Conservation (phyloP, 129 eudicot species). For the Lactuca sativa region DNA sequence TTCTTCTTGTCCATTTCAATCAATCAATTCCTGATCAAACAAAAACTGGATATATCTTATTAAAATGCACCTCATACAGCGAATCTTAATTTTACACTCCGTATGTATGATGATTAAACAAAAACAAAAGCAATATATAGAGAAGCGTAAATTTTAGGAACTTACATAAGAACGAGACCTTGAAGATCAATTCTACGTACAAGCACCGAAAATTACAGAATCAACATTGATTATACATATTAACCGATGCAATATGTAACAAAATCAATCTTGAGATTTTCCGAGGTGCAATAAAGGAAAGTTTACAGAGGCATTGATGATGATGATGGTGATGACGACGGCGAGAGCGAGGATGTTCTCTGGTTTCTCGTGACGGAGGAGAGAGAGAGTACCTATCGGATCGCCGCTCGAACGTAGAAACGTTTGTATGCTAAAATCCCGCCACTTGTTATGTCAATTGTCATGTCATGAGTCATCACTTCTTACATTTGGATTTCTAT, state of each 20-base stretch:
- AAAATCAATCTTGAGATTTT: conserved; percentile 1
- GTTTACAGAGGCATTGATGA: conserved; percentile 32
- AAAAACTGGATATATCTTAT: conserved; percentile 3
- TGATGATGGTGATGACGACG: conserved; percentile 29
- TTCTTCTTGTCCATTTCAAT: conserved; percentile 28
- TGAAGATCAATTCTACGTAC: conserved; percentile 1
- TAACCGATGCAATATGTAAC: neutral
- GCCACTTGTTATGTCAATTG: conserved; percentile 44
- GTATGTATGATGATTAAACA: neutral
- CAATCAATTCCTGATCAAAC: conserved; percentile 4
- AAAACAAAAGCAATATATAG: neutral
- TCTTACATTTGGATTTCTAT: neutral
- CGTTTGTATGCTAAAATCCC: conserved; percentile 52
- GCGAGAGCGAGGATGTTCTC: conserved; percentile 35
- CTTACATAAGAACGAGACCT: conserved; percentile 17
- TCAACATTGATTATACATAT: conserved; percentile 16
- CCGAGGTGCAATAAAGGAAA: conserved; percentile 24
- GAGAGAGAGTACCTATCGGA: conserved; percentile 47
- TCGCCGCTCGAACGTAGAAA: conserved; percentile 48
- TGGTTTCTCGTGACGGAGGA: conserved; percentile 48
- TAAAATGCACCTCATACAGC: conserved; percentile 24
- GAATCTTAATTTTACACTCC: conserved; percentile 23
- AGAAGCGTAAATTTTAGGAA: neutral
- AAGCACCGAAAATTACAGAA: conserved; percentile 14
- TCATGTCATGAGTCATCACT: neutral